Base-by-base conservation (phyloP, 169 alveolate genomes). In the Plasmodium berghei region DNA sequence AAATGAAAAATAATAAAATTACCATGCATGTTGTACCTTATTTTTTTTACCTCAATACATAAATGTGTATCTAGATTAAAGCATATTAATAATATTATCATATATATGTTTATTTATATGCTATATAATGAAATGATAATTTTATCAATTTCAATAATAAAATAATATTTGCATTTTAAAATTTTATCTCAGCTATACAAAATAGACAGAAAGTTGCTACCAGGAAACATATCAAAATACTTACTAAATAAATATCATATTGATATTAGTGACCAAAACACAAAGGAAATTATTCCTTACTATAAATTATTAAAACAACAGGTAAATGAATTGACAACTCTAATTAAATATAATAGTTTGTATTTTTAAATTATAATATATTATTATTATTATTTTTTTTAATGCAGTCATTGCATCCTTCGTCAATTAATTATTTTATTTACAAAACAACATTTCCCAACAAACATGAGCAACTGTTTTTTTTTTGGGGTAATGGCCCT, bases 401-500 rank as follows among this genome's bases (percentile, higher is more conserved):
- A 59, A 46, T 86, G 58, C 66, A 86, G 91, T 86, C 91, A 20
- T 55, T 86, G 18, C 72, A 86, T 40, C 91, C 91, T 54, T 86
- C 91, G 22, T 20, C 74, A 24, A 9, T 86, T n/a, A 86, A 49
- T 66, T 80, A 62, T 61, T 91, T 87, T 71, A 20, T 72, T 54
- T 93, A 62, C 87, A 96, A 95, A 42, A 92, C 94, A 5, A 87
- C 94, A 18, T 89, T 94, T 40, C 95, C 95, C 16, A 94, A 93
- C 86, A 94, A 94, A 34, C 97, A 95, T 64, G 96, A 95, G 70
- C 95, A 94, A 77, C 73, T 95, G 9, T 95, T 95, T 80, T 73
- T 86, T 66, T 88, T 94, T 83, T 93, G 94, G 95, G 94, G 96
- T 5, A 92, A 94, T 59, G 97, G 97, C 0, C 97, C 97, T n/a